Evolutionary conservation across 2,329 filamentous ascomycete genomes (phyloP).

Genomic region (Calonectria naviculata): DNA sequence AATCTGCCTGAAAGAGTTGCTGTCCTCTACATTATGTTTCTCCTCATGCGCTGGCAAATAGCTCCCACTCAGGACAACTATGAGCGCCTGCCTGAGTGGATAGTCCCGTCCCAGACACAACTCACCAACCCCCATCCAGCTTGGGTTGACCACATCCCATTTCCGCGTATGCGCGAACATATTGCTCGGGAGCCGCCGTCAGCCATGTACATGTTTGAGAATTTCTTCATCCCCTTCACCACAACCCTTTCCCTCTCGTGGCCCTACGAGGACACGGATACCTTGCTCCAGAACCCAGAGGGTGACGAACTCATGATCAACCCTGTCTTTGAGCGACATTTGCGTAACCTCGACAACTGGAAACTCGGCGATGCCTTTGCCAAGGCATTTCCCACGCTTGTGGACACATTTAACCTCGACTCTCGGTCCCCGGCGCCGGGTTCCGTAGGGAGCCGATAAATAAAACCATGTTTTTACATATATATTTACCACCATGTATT

Average conservation of each 20-base stretch:
- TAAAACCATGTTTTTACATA: background rate
- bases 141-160: constrained; percentile 88
- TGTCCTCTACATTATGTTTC: constrained; percentile 87
- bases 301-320: constrained; percentile 81
- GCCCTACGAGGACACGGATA: constrained; percentile 81
- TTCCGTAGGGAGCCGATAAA: constrained; percentile 31
- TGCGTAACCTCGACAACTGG: constrained; percentile 84
- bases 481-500: background rate
- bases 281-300: constrained; percentile 69
- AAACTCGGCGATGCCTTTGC: constrained; percentile 78
- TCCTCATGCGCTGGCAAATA: constrained; percentile 88
- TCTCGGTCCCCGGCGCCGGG: constrained; percentile 27
- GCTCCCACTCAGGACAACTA: constrained; percentile 83
- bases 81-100: constrained; percentile 79
- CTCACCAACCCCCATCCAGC: constrained; percentile 75
- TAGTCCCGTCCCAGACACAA: constrained; percentile 74
- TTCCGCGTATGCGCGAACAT: constrained; percentile 79
- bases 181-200: constrained; percentile 64
- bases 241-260: constrained; percentile 82
- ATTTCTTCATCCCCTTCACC: constrained; percentile 87
- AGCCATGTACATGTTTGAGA: constrained; percentile 73
- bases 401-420: constrained; percentile 44
- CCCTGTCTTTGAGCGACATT: constrained; percentile 85
- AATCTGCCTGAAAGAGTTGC: constrained; percentile 86
- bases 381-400: constrained; percentile 67